Evolutionary conservation across 2,329 filamentous ascomycete genomes (phyloP).

Genomic region (Bipolaris oryzae): DNA sequence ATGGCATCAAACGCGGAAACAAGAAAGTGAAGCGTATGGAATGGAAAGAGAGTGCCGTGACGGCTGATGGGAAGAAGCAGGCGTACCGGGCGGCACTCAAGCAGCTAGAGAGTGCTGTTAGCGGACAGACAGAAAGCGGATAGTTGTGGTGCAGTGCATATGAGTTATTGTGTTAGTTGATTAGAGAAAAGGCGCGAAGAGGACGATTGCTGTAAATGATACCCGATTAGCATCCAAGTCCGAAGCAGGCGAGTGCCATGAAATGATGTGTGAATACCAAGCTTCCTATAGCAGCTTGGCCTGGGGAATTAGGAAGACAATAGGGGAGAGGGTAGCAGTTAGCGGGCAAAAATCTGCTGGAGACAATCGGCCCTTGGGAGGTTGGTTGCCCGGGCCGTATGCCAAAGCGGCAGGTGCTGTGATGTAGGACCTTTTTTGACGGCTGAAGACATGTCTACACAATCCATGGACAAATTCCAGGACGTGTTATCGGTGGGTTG

Average conservation of each 20-base stretch:
- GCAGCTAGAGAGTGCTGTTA: conserved; percentile 67
- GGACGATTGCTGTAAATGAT: not conserved
- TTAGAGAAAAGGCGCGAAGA: not conserved
- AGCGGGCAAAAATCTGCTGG: not conserved
- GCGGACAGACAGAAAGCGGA: conserved; percentile 27
- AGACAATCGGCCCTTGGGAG: not conserved
- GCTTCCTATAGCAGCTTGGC: conserved; percentile 22
- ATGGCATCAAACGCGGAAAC: conserved; percentile 56
- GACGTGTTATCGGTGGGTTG: too few relatives aligned
- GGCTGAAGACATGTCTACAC: too few relatives aligned
- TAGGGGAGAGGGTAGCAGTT: not conserved
- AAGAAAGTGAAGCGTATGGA: conserved; percentile 55
- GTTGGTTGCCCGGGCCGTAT: not conserved
- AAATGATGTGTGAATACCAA: conserved; percentile 13
- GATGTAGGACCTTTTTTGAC: not conserved
- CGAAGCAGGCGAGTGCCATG: not conserved
- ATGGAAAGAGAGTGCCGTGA: conserved; percentile 49
- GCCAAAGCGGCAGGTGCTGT: not conserved
- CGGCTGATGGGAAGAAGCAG: conserved; percentile 47
- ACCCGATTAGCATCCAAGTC: not conserved
- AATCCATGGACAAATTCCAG: too few relatives aligned
- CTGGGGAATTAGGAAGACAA: not conserved
- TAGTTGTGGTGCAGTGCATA: conserved; percentile 1
- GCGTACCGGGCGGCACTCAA: conserved; percentile 63
- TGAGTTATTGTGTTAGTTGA: not conserved